Evolutionary conservation across 1,284 basidiomycete species (phyloP).

Genomic region (Moesziomyces parantarcticus): DNA sequence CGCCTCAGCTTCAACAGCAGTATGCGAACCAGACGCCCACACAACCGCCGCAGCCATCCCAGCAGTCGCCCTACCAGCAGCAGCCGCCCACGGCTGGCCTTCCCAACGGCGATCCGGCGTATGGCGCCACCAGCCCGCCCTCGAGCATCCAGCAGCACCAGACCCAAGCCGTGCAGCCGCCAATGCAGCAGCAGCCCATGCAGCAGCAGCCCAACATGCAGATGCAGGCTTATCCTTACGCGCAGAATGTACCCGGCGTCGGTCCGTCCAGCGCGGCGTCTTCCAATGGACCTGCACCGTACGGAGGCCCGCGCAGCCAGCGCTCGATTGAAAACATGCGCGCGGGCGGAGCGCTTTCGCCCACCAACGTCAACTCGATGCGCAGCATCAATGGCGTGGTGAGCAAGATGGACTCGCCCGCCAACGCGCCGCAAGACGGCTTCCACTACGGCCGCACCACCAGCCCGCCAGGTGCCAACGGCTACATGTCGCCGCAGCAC

Average conservation of each 20-base stretch:
- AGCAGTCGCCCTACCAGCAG: conserved; percentile 22
- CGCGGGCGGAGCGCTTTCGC: conserved; percentile 43
- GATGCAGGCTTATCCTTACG: conserved; percentile 15
- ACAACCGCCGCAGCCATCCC: conserved; percentile 8
- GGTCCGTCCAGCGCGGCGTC: conserved; percentile 7
- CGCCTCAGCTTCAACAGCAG: conserved; percentile 12
- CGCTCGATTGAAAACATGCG: conserved; percentile 60
- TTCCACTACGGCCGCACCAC: conserved; percentile 58
- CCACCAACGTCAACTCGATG: conserved; percentile 43
- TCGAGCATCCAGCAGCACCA: conserved; percentile 33
- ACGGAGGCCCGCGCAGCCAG: conserved; percentile 55
- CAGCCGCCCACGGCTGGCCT: conserved; percentile 6
- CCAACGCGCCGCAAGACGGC: conserved; percentile 47
- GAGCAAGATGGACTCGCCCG: conserved; percentile 49
- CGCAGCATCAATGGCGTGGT: conserved; percentile 53
- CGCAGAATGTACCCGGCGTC: conserved; percentile 11
- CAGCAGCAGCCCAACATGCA: conserved; percentile 14
- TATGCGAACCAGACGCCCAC: conserved; percentile 11
- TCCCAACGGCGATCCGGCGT: conserved; percentile 18
- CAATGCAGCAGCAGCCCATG: conserved; percentile 3
- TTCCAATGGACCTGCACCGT: conserved; percentile 25
- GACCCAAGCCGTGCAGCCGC: conserved; percentile 8
- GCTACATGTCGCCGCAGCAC: conserved; percentile 39
- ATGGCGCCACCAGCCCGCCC: conserved; percentile 18
- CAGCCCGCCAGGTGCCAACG: conserved; percentile 34